These are phyloP conservation scores for Trametes cinnabarina DNA, from an alignment of 768 basidiomycete genomes.

Conservation along the genomic window DNA sequence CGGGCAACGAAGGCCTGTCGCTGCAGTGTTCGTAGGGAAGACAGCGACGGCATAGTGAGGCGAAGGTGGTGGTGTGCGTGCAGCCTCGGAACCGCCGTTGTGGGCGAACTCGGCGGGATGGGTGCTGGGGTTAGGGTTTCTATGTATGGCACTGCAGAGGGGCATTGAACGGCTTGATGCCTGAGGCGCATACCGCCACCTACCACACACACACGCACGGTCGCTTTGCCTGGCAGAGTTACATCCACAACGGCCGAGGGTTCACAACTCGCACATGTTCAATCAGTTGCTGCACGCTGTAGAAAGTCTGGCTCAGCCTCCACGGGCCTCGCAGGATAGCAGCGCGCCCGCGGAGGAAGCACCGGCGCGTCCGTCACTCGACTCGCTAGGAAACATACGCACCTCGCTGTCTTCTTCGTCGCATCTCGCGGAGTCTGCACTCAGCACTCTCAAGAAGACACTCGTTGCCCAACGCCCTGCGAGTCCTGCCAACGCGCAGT, in stretches of 20 bases:
- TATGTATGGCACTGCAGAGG: neutral
- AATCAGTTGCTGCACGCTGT: conserved; percentile 71
- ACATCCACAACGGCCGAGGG: no score
- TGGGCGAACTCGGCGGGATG: conserved; percentile 10
- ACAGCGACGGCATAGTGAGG: conserved; percentile 44
- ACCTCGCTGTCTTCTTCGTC: conserved; percentile 46
- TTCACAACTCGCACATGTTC: conserved; percentile 50
- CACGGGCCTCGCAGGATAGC: conserved; percentile 33
- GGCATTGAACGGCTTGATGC: neutral
- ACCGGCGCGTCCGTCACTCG: conserved; percentile 25
- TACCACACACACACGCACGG: no score
- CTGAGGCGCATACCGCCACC: no score
- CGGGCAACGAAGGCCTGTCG: conserved; percentile 34
- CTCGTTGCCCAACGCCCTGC: conserved; percentile 50
- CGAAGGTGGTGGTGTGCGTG: conserved; percentile 5
- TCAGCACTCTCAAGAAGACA: conserved; percentile 63
- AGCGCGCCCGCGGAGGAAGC: conserved; percentile 21
- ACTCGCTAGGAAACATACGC: conserved; percentile 15
- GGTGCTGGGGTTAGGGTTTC: conserved; percentile 10
- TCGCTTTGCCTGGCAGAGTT: no score
- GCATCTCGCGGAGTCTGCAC: conserved; percentile 60
- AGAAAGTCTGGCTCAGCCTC: conserved; percentile 59
- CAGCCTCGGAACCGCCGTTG: neutral
- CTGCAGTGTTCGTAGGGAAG: conserved; percentile 44
- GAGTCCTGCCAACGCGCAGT: conserved; percentile 36